These are phyloP conservation scores for Emmonsiellopsis sp. DNA, from an alignment of 2,329 filamentous ascomycete genomes.

Conservation along the genomic window DNA sequence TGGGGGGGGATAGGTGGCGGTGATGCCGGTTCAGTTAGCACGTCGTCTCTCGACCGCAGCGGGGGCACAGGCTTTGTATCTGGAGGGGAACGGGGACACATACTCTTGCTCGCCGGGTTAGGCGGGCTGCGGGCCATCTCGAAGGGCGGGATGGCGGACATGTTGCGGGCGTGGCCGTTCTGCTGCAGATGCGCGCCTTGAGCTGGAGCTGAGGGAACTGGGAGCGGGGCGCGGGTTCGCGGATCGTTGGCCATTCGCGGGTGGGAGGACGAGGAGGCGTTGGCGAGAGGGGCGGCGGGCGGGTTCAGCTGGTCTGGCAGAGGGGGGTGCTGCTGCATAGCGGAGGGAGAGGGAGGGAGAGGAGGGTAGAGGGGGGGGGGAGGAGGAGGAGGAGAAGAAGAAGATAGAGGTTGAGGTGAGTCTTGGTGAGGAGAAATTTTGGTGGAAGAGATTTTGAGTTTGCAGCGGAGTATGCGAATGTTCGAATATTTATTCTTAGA, in stretches of 20 bases:
- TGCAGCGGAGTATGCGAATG: neutral
- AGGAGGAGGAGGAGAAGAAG: slow-evolving; percentile 1
- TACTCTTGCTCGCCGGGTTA: slow-evolving; percentile 35
- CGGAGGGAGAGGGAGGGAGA: neutral
- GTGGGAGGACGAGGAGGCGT: slow-evolving; percentile 11
- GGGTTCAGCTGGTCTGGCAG: neutral
- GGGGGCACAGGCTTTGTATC: neutral
- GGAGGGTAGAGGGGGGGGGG: neutral
- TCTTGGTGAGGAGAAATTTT: neutral
- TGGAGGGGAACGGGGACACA: slow-evolving; percentile 6
- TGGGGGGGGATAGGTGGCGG: slow-evolving; percentile 27
- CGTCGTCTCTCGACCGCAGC: no score
- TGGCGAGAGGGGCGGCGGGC: slow-evolving; percentile 3
- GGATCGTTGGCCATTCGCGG: slow-evolving; percentile 27
- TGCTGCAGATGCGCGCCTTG: slow-evolving; percentile 14
- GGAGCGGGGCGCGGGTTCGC: slow-evolving; percentile 33
- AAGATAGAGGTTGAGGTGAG: neutral
- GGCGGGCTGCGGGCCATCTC: slow-evolving; percentile 41
- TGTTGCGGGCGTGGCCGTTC: slow-evolving; percentile 35
- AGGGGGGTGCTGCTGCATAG: slow-evolving; percentile 7
- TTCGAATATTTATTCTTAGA: neutral
- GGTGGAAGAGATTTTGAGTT: neutral
- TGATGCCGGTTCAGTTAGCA: neutral
- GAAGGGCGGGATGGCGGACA: slow-evolving; percentile 26
- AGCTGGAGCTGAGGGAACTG: slow-evolving; percentile 28